phyloP scores from a whole-genome alignment of 805 yeast species.

The Saccharomycopsis babjevae region DNA sequence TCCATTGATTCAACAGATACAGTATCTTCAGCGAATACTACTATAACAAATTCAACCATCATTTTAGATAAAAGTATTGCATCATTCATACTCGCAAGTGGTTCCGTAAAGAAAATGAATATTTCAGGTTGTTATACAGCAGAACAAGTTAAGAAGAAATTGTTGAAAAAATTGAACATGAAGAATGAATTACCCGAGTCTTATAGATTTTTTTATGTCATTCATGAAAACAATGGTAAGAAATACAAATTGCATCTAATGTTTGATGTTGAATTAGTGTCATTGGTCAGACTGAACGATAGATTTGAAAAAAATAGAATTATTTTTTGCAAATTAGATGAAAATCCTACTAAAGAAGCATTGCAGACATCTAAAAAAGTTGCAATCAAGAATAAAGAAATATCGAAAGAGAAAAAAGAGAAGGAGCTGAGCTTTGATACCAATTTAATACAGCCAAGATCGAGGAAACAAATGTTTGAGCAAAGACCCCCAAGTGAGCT shows the following conservation, averaged over 20 bases:
- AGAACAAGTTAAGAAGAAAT: conserved; percentile 61
- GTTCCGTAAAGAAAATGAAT: conserved; percentile 55
- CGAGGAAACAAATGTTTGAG: conserved; percentile 42
- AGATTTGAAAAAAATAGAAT: conserved; percentile 58
- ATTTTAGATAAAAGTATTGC: conserved; percentile 30
- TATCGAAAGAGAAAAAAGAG: conserved; percentile 11
- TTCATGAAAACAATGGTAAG: conserved; percentile 30
- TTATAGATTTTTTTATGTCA: conserved; percentile 51
- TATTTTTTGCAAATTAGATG: conserved; percentile 54
- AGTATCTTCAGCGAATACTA: conserved; percentile 8
- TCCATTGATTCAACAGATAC: conserved; percentile 5
- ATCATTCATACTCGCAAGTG: conserved; percentile 67
- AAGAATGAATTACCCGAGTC: conserved; percentile 31
- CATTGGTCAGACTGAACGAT: conserved; percentile 70
- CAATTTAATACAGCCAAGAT: conserved; percentile 16
- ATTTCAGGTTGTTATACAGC: conserved; percentile 76
- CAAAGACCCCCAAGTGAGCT: conserved; percentile 91
- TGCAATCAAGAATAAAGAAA: conserved; percentile 1
- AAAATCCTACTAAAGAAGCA: conserved; percentile 54
- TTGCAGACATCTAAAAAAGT: conserved; percentile 38
- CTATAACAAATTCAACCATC: conserved; percentile 19
- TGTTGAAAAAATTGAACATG: conserved; percentile 48
- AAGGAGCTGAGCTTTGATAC: conserved; percentile 16
- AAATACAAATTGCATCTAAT: conserved; percentile 33
- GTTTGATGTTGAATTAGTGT: conserved; percentile 71